Conservation (phyloP, 2,329 filamentous ascomycete genomes). For the Lasiodiplodia theobromae region DNA sequence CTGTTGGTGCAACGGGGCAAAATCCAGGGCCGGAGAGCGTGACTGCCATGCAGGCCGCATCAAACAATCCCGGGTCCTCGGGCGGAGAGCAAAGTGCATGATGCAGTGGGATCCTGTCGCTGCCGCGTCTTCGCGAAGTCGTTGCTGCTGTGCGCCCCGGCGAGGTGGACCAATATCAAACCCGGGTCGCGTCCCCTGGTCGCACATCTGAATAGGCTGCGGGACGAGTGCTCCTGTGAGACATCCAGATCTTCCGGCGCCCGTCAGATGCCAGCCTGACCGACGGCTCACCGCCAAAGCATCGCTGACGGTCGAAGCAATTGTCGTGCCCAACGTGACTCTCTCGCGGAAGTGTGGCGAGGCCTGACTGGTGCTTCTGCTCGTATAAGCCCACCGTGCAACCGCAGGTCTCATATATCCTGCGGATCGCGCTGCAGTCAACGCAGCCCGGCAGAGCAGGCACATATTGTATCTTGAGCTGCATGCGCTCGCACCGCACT, state of each 20-base stretch:
- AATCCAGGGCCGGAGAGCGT: slow-evolving; percentile 14
- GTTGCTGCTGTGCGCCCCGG: slow-evolving; percentile 26
- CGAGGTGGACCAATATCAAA: slow-evolving; percentile 28
- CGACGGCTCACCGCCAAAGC: slow-evolving; percentile 25
- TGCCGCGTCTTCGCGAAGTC: slow-evolving; percentile 12
- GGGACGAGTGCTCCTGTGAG: slow-evolving; percentile 23
- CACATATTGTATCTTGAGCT: slow-evolving; percentile 6
- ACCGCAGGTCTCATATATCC: slow-evolving; percentile 21
- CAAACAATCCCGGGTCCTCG: slow-evolving; percentile 26
- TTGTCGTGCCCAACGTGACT: slow-evolving; percentile 23
- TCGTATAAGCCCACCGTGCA: slow-evolving; percentile 26
- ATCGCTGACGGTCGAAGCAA: slow-evolving; percentile 13
- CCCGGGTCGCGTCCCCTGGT: slow-evolving; percentile 20
- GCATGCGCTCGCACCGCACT: not conserved
- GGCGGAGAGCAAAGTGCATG: slow-evolving; percentile 23
- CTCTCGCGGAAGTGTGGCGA: slow-evolving; percentile 26
- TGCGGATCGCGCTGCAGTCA: slow-evolving; percentile 22
- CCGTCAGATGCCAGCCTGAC: slow-evolving; percentile 26
- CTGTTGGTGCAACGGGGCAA: slow-evolving; percentile 21
- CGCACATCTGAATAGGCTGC: slow-evolving; percentile 27
- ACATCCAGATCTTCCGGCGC: slow-evolving; percentile 29
- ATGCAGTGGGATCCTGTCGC: slow-evolving; percentile 19
- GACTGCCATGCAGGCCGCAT: slow-evolving; percentile 19
- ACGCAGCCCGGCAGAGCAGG: slow-evolving; percentile 5
- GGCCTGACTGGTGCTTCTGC: slow-evolving; percentile 26